Evolutionary conservation across 805 yeast species (phyloP).

Genomic region (Metschnikowia rubicola): DNA sequence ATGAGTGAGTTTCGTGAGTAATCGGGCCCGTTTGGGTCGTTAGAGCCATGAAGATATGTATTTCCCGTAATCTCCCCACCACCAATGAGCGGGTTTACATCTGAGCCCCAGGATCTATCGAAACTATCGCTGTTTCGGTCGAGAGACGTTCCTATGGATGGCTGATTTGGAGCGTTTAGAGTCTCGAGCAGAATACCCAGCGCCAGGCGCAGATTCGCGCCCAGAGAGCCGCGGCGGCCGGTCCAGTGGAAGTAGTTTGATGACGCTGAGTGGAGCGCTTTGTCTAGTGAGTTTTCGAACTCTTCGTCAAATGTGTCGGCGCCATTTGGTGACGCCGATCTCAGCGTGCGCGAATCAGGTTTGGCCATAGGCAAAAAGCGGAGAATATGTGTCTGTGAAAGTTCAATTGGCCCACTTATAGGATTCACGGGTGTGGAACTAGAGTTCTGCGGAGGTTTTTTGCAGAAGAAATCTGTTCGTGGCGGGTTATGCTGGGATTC

Average conservation of each 20-base stretch:
- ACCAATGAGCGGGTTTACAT: conserved; percentile 1
- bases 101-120: not conserved
- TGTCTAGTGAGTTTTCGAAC: conserved; percentile 62
- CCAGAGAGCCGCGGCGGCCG: conserved; percentile 26
- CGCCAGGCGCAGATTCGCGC: conserved; percentile 6
- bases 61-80: not conserved
- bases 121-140: not conserved
- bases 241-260: conserved; percentile 27
- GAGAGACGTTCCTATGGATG: not conserved
- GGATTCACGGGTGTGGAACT: too few species aligned
- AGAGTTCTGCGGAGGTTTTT: too few species aligned
- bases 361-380: too few species aligned
- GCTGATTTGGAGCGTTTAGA: conserved; percentile 9
- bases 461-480: too few species aligned
- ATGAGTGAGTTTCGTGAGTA: not conserved
- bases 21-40: not conserved
- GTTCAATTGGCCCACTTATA: too few species aligned
- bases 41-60: too few species aligned
- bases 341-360: too few species aligned
- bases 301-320: conserved; percentile 36
- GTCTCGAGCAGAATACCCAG: conserved; percentile 29
- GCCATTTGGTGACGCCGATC: not conserved
- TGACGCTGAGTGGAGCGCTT: conserved; percentile 55
- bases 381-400: too few species aligned
- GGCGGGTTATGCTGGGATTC: too few species aligned